Evolutionary conservation across 2,329 filamentous ascomycete species (phyloP).

Genomic region (Diaporthe australafricana): DNA sequence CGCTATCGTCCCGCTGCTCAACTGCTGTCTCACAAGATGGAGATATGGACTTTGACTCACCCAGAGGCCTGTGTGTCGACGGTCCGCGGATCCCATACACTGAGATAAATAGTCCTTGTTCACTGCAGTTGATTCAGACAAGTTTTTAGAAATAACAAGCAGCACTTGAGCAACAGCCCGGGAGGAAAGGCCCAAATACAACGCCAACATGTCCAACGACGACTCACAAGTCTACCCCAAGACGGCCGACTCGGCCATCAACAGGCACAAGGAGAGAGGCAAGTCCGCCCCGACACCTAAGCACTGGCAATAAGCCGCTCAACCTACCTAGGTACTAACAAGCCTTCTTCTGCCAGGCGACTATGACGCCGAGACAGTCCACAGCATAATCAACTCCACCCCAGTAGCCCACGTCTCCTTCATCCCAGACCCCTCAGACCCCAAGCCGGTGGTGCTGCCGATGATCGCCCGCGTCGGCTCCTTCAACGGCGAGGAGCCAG

Average conservation of each 20-base stretch:
- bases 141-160: neutral
- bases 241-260: conserved; percentile 35
- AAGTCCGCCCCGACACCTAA: too few species aligned
- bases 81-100: conserved; percentile 11
- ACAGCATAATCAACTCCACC: conserved; percentile 79
- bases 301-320: too few species aligned
- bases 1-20: neutral
- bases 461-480: conserved; percentile 89
- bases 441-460: conserved; percentile 82
- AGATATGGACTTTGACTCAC: conserved; percentile 20
- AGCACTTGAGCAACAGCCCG: neutral
- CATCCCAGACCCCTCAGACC: conserved; percentile 65
- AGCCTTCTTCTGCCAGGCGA: conserved; percentile 64
- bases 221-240: conserved; percentile 27
- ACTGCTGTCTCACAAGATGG: conserved; percentile 6
- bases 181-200: neutral
- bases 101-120: conserved; percentile 24
- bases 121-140: neutral
- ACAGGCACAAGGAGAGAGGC: conserved; percentile 38
- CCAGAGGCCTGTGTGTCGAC: neutral
- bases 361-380: conserved; percentile 78
- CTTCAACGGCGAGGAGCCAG: conserved; percentile 74
- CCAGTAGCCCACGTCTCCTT: conserved; percentile 86
- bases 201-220: conserved; percentile 22
- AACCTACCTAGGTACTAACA: neutral